These are phyloP conservation scores for Rhizopogon vinicolor DNA, from an alignment of 768 basidiomycete species.

Conservation along the genomic window DNA sequence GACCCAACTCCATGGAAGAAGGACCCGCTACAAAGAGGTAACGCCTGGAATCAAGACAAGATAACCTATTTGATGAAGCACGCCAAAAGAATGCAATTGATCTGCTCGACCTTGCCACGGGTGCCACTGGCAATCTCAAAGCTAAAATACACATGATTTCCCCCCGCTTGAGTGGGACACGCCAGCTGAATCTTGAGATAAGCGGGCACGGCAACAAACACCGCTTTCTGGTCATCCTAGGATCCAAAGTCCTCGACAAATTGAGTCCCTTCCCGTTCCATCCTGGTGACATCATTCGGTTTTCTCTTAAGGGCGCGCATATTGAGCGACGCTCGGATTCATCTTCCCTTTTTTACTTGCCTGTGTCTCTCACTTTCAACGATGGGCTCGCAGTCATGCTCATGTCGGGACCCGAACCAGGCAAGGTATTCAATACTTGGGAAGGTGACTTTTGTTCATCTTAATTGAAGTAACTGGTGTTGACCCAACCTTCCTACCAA, in stretches of 20 bases:
- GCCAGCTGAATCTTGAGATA: conserved; percentile 27
- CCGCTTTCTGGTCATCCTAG: conserved; percentile 37
- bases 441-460: conserved; percentile 22
- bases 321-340: conserved; percentile 25
- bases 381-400: conserved; percentile 40
- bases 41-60: background rate
- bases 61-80: conserved; percentile 16
- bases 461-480: background rate
- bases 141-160: conserved; percentile 44
- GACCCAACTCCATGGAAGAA: background rate
- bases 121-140: conserved; percentile 35
- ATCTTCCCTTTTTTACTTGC: conserved; percentile 27
- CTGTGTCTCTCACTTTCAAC: conserved; percentile 37
- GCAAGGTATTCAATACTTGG: conserved; percentile 37
- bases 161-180: conserved; percentile 24
- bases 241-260: conserved; percentile 25
- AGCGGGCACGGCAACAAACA: conserved; percentile 10
- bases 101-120: conserved; percentile 23
- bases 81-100: conserved; percentile 27
- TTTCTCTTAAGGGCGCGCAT: conserved; percentile 44
- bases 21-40: background rate
- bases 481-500: conserved; percentile 5
- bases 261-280: conserved; percentile 35
- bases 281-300: conserved; percentile 36
- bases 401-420: conserved; percentile 21